phyloP scores from a whole-genome alignment of 768 basidiomycete genomes.

The Mycena filopes region DNA sequence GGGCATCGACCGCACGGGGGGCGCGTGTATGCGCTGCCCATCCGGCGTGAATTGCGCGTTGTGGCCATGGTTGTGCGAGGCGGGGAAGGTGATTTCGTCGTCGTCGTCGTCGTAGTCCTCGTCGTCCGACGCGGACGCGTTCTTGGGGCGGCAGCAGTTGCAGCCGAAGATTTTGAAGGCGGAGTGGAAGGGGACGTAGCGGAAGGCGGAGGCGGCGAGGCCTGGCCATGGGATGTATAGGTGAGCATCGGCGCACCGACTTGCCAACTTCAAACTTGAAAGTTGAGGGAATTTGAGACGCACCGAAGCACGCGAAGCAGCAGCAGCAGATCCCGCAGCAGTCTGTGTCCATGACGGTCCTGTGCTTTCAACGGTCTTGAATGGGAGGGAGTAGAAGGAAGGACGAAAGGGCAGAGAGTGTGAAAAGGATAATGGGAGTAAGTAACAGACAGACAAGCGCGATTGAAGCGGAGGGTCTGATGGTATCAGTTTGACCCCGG shows the following conservation, averaged over 20 bases:
- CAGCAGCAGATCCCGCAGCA: conserved; percentile 2
- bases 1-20: too few species aligned
- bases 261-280: too few species aligned
- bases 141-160: neutral
- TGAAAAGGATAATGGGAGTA: too few species aligned
- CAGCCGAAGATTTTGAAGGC: neutral
- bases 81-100: neutral
- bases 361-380: too few species aligned
- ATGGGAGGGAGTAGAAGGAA: too few species aligned
- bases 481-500: too few species aligned
- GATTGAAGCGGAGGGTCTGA: too few species aligned
- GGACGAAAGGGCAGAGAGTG: too few species aligned
- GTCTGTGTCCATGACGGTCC: neutral
- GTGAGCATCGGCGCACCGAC: neutral
- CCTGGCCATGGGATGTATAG: neutral
- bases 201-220: neutral
- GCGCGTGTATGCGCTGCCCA: too few species aligned
- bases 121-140: neutral
- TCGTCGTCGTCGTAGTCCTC: neutral
- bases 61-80: neutral
- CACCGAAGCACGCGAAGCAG: conserved; percentile 1
- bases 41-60: neutral
- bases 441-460: too few species aligned
- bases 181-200: neutral
- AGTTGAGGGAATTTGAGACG: neutral